Conservation (phyloP, 176 grass and related monocot species). For the Themeda triandra region DNA sequence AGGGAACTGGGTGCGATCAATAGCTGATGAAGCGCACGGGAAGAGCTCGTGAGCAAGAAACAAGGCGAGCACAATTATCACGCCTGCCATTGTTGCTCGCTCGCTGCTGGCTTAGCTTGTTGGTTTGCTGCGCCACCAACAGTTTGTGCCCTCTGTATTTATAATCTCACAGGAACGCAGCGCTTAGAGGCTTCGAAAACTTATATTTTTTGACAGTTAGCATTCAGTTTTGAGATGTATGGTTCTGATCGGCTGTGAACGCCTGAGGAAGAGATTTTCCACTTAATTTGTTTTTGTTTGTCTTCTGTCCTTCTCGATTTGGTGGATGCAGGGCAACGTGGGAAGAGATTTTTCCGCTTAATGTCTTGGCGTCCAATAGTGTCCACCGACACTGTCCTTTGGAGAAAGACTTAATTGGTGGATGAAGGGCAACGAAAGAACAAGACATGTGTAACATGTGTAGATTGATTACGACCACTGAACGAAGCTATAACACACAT, state of each 20-base stretch:
- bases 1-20: constrained; percentile 42
- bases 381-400: not conserved
- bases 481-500: not conserved
- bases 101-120: not conserved
- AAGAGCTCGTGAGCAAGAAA: not conserved
- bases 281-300: too few species aligned
- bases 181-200: too few species aligned
- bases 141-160: not conserved
- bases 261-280: not conserved
- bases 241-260: not conserved
- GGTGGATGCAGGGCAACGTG: too few species aligned
- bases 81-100: not conserved
- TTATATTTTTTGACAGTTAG: not conserved
- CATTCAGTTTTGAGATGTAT: too few species aligned
- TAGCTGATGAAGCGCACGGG: not conserved
- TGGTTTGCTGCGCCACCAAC: not conserved
- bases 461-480: too few species aligned
- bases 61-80: not conserved
- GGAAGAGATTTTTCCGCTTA: not conserved
- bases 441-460: too few species aligned
- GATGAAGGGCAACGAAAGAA: not conserved
- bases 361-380: not conserved
- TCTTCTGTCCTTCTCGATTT: too few species aligned
- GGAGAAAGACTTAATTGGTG: not conserved
- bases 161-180: too few species aligned